Conservation (phyloP, 2,329 filamentous ascomycete genomes). For the Fusarium sp. region DNA sequence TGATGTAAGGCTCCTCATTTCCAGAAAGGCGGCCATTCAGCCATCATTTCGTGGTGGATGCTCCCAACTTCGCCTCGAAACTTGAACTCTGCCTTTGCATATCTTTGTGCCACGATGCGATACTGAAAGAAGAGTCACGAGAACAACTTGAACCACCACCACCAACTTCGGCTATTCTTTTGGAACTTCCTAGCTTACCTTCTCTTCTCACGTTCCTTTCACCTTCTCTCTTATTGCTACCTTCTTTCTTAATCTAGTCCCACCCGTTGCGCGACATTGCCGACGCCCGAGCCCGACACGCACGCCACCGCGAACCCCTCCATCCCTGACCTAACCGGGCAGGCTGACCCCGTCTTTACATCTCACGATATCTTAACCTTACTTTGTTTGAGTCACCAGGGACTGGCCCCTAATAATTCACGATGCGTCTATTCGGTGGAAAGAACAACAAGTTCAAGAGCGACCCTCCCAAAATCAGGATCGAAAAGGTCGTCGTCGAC, state of each 20-base stretch:
- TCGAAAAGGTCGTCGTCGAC: conserved; percentile 64
- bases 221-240: conserved; percentile 32
- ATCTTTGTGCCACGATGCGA: conserved; percentile 42
- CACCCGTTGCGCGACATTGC: conserved; percentile 45
- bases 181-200: conserved; percentile 4
- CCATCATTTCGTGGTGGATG: conserved; percentile 31
- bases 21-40: conserved; percentile 30
- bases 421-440: conserved; percentile 56
- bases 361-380: not conserved
- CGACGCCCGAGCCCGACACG: conserved; percentile 41
- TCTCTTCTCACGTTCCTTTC: conserved; percentile 24
- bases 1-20: conserved; percentile 40
- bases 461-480: conserved; percentile 62
- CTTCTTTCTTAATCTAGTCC: conserved; percentile 37
- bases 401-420: conserved; percentile 27
- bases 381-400: conserved; percentile 13
- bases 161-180: conserved; percentile 12
- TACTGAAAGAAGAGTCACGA: conserved; percentile 36
- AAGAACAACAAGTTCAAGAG: conserved; percentile 64
- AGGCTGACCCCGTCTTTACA: conserved; percentile 22
- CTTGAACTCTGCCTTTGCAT: conserved; percentile 43
- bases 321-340: conserved; percentile 40
- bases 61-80: conserved; percentile 31
- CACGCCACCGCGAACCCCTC: conserved; percentile 49
- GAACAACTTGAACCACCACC: conserved; percentile 5